Evolutionary conservation across 371 early-diverging fungal genomes (phyloP).

Genomic region (Mucor ambiguus): DNA sequence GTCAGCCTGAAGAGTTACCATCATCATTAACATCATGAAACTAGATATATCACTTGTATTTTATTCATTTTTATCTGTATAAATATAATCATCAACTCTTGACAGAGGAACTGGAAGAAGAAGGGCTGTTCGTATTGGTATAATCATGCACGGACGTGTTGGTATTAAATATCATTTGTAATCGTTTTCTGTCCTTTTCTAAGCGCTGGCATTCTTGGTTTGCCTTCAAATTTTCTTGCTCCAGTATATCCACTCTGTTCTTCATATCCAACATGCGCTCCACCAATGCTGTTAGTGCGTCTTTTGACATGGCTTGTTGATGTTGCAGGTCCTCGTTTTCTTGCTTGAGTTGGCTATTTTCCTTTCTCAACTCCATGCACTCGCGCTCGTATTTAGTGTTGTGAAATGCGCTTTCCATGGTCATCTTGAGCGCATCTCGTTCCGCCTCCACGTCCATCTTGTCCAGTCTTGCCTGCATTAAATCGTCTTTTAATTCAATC

Average conservation of each 20-base stretch:
- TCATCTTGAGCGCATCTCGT: slow-evolving; percentile 42
- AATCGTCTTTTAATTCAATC: slow-evolving; percentile 58
- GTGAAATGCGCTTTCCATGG: slow-evolving; percentile 25
- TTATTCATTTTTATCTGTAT: background rate
- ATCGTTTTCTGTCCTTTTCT: slow-evolving; percentile 18
- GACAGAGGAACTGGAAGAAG: slow-evolving; percentile 5
- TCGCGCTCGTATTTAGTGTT: slow-evolving; percentile 23
- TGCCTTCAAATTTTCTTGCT: slow-evolving; percentile 34
- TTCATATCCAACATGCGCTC: slow-evolving; percentile 46
- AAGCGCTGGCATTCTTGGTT: slow-evolving; percentile 25
- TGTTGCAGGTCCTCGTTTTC: slow-evolving; percentile 39
- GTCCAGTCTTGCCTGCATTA: slow-evolving; percentile 56
- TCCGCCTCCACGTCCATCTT: slow-evolving; percentile 61
- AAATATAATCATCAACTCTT: slow-evolving; percentile 1
- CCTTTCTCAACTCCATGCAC: slow-evolving; percentile 19
- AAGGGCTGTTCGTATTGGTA: background rate
- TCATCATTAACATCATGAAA: background rate
- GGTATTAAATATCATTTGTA: slow-evolving; percentile 8
- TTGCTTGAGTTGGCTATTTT: slow-evolving; percentile 36
- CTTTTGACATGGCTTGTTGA: slow-evolving; percentile 47
- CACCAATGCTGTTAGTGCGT: slow-evolving; percentile 43
- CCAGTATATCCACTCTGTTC: slow-evolving; percentile 37
- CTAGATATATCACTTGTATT: background rate
- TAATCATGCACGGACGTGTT: background rate
- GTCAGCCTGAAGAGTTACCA: slow-evolving; percentile 17